Evolutionary conservation across 306 rosid genomes (phyloP).

Genomic region (Begonia peltatifolia): DNA sequence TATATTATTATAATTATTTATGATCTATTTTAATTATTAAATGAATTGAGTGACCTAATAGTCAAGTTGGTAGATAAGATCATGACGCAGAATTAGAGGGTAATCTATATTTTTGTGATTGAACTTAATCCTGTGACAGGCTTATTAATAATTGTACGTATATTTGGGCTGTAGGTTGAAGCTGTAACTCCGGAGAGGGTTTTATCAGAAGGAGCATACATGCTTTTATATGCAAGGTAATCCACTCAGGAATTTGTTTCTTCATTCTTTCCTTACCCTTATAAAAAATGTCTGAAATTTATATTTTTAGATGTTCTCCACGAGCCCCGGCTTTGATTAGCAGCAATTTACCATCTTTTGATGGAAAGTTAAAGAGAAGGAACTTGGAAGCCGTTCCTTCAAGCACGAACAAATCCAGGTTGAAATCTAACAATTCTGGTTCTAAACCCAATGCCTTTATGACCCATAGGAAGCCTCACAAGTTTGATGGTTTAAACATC

Average conservation of each 20-base stretch:
- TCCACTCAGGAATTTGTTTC: slow-evolving; percentile 1
- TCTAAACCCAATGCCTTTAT: slow-evolving; percentile 14
- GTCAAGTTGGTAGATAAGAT: too few species aligned
- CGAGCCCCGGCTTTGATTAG: slow-evolving; percentile 27
- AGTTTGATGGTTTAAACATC: slow-evolving; percentile 13
- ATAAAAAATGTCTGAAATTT: background rate
- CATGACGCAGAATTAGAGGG: too few species aligned
- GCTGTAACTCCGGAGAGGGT: slow-evolving; percentile 51
- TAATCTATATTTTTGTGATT: too few species aligned
- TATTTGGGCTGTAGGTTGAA: slow-evolving; percentile 37
- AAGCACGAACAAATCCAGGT: slow-evolving; percentile 25
- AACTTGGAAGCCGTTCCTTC: slow-evolving; percentile 52
- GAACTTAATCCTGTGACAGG: background rate
- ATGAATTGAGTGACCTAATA: too few species aligned
- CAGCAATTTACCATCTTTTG: slow-evolving; percentile 21
- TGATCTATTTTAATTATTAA: background rate
- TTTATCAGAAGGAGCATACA: slow-evolving; percentile 61
- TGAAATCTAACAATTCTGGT: slow-evolving; percentile 17
- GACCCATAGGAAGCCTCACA: slow-evolving; percentile 21
- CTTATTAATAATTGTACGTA: background rate
- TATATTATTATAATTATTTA: too few species aligned
- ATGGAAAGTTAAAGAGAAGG: slow-evolving; percentile 40
- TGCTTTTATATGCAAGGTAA: slow-evolving; percentile 77
- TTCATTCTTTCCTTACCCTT: background rate
- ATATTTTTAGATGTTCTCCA: slow-evolving; percentile 34